Conservation (phyloP, 225 moss, liverwort and hornwort genomes). For the Bryoerythrophyllum caledonicum region DNA sequence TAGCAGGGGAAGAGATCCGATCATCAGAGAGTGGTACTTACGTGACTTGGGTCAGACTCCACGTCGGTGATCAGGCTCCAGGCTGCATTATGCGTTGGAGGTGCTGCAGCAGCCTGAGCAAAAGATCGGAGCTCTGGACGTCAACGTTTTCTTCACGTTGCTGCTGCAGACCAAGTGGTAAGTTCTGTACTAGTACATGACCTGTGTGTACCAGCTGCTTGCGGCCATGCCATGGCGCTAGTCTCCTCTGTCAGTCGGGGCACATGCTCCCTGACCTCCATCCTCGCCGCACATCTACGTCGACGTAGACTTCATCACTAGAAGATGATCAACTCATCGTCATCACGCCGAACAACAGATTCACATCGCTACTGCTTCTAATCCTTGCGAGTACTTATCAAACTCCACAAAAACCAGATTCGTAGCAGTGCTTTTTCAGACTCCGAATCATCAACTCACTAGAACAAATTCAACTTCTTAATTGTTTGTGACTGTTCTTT, state of each 20-base stretch:
- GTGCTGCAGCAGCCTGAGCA: conserved; percentile 21
- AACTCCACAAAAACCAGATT: background rate
- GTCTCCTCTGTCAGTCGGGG: conserved; percentile 26
- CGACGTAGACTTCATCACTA: background rate
- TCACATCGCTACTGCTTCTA: background rate
- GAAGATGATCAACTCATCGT: background rate
- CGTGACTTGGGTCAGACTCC: conserved; percentile 25
- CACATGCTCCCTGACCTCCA: conserved; percentile 28
- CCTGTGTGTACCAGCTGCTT: background rate
- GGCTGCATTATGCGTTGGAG: background rate
- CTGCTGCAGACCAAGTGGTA: background rate
- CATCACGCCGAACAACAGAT: background rate
- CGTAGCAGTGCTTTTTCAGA: too few relatives aligned
- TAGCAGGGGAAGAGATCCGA: background rate
- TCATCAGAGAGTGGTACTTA: background rate
- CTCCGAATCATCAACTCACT: too few relatives aligned
- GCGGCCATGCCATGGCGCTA: conserved; percentile 19
- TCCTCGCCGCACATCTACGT: conserved; percentile 13
- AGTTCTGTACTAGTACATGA: background rate
- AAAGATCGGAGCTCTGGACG: conserved; percentile 7
- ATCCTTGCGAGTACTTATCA: background rate
- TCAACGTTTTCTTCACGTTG: conserved; percentile 8
- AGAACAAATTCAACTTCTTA: too few relatives aligned
- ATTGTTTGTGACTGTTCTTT: too few relatives aligned
- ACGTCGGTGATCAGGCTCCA: background rate